Evolutionary conservation across 2,329 filamentous ascomycete genomes (phyloP).

Genomic region (Botrytis fragariae): DNA sequence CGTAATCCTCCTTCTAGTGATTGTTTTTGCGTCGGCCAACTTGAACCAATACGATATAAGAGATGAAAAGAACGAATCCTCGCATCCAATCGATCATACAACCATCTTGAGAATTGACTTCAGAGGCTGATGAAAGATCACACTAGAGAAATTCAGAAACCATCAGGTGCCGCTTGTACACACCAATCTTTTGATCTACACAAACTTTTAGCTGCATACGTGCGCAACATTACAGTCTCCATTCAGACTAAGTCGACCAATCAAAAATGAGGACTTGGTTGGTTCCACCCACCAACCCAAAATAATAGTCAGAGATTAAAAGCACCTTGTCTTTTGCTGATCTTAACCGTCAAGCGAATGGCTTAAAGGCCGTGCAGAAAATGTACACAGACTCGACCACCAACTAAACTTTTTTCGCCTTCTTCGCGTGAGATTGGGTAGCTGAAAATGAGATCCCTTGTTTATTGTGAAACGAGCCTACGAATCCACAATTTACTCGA

Average conservation of each 20-base stretch:
- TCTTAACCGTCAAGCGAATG: constrained; percentile 30
- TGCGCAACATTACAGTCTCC: constrained; percentile 20
- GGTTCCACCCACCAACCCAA: constrained; percentile 11
- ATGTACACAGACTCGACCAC: constrained; percentile 10
- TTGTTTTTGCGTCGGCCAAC: constrained; percentile 9
- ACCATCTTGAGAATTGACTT: background rate
- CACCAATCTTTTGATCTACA: constrained; percentile 18
- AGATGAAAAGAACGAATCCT: background rate
- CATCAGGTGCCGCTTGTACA: constrained; percentile 22
- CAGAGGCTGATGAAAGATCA: constrained; percentile 11
- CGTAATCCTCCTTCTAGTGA: background rate
- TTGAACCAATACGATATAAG: constrained; percentile 4
- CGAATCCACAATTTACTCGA: constrained; percentile 24
- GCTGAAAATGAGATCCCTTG: constrained; percentile 28
- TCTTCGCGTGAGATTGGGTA: constrained; percentile 34
- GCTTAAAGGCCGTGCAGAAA: constrained; percentile 24
- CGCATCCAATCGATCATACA: background rate
- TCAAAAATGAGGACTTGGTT: background rate
- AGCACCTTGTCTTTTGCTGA: constrained; percentile 13
- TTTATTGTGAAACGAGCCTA: constrained; percentile 34
- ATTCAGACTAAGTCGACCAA: constrained; percentile 5
- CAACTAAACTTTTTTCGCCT: constrained; percentile 12
- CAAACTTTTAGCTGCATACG: constrained; percentile 19
- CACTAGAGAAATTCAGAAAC: constrained; percentile 2
- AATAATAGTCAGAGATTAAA: constrained; percentile 19